Base-by-base conservation (phyloP, 805 yeast genomes). In the Candida ficus region DNA sequence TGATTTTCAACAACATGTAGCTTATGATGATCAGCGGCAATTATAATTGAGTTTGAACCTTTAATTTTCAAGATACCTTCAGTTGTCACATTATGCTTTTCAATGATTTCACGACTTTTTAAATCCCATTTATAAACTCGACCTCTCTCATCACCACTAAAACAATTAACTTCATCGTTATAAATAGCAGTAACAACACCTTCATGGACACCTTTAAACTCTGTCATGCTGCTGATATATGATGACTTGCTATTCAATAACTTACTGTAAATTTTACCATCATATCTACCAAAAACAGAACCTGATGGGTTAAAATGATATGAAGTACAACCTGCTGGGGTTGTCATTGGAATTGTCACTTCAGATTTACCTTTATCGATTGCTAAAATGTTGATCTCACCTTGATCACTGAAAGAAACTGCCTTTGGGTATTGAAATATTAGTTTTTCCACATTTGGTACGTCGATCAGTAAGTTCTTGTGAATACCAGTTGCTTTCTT, bases 61-160 rank as follows among this genome's bases (percentile, higher is more conserved):
- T 46, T 40, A 3, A 53, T 20, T 13, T 23, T 28, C 5, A 38
- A 4, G 2, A 53, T 34, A 0, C 48, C 42, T 3, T 22, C 28
- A 5, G 14, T 17, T 17, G 44, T 36, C 7, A 47, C 32, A 20
- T 42, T 33, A 21, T 32, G 42, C 30, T 33, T 44, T 17, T 43
- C 30, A 9, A 39, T 11, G 18, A 48, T 33, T 0, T 9, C 29
- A 2, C 43, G 32, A 12, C 36, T 33, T 38, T 50, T 56, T 14
- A 47, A 7, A 17, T 54, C 54, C 38, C 52, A 44, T 4, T 46
- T 29, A n/a, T 29, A 33, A 4, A 54, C 37, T 7, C 26, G 27
- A 1, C 60, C 59, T 4, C 17, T 31, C 12, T 31, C 41, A 31
- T 53, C 58, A n/a, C 52, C 60, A 41, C 50, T 45, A 31, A 48